phyloP scores from a whole-genome alignment of 2,329 filamentous ascomycete genomes.

The Aspergillus novofumigatus region DNA sequence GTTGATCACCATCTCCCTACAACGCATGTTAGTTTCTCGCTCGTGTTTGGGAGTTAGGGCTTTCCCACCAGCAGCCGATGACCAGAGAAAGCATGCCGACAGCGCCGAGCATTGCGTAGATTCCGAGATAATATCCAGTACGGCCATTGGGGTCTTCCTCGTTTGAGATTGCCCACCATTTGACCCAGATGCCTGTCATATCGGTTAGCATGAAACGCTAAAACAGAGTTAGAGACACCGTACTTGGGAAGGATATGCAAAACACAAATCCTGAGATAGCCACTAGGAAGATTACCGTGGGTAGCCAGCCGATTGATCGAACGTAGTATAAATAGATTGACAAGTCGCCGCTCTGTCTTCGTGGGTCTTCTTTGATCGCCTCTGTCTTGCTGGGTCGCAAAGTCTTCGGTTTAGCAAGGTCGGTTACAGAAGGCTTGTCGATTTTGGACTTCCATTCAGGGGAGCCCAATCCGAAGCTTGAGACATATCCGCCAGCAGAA shows the following conservation, averaged over 20 bases:
- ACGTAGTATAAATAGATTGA: constrained; percentile 42
- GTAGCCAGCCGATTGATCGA: constrained; percentile 34
- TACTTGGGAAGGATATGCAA: constrained; percentile 40
- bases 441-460: constrained; percentile 29
- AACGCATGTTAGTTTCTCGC: constrained; percentile 1
- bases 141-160: constrained; percentile 29
- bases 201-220: not conserved
- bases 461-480: constrained; percentile 33
- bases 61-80: constrained; percentile 32
- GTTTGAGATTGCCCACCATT: constrained; percentile 40
- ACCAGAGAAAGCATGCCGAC: constrained; percentile 36
- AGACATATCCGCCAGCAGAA: constrained; percentile 37
- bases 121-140: constrained; percentile 36
- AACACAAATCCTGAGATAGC: constrained; percentile 37
- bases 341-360: constrained; percentile 37
- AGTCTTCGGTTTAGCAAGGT: constrained; percentile 5
- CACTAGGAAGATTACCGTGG: constrained; percentile 33
- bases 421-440: constrained; percentile 10
- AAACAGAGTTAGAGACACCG: constrained; percentile 1
- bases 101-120: constrained; percentile 38
- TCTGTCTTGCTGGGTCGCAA: constrained; percentile 10
- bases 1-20: constrained; percentile 48
- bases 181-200: constrained; percentile 36
- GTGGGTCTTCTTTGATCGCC: constrained; percentile 23
- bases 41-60: not conserved